A percentile compares a stretch with the other conserved stretches of the same genome.
Conservation (phyloP, 345 rosid genomes). For the Isatis tinctoria region DNA sequence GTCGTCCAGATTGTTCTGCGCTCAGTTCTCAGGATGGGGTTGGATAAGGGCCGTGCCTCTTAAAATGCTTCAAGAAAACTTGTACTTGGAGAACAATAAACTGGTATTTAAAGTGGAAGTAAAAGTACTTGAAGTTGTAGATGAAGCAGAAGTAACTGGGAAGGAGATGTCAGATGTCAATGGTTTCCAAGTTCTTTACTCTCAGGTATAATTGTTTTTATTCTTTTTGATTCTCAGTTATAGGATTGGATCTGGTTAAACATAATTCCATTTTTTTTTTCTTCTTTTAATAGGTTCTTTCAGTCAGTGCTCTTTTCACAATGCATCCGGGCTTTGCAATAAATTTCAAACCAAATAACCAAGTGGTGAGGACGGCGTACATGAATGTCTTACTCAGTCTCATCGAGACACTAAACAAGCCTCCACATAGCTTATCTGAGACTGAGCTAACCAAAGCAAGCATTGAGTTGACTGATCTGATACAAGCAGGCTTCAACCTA, state of each 20-base stretch:
- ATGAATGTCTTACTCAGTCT: not conserved
- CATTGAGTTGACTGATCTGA: not conserved
- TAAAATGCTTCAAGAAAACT: not conserved
- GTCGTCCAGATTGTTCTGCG: too few species aligned
- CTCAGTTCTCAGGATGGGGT: too few species aligned
- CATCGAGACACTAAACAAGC: not conserved
- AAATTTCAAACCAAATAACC: not conserved
- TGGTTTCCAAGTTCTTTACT: not conserved
- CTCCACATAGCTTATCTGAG: not conserved
- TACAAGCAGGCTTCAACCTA: conserved; percentile 1
- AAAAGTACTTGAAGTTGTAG: conserved; percentile 8
- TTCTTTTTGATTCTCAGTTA: not conserved
- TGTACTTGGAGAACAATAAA: not conserved
- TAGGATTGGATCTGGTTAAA: too few species aligned
- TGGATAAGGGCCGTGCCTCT: not conserved
- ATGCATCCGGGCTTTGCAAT: not conserved
- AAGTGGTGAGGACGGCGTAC: not conserved
- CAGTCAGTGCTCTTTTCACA: not conserved
- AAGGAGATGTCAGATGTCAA: not conserved
- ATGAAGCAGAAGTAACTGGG: not conserved
- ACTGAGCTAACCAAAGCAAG: not conserved
- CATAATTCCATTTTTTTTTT: not conserved
- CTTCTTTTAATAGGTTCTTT: not conserved
- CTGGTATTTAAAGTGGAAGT: not conserved
- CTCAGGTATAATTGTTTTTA: not conserved